phyloP scores from a whole-genome alignment of 2,329 filamentous ascomycete species.

The Trichoderma asperellum region DNA sequence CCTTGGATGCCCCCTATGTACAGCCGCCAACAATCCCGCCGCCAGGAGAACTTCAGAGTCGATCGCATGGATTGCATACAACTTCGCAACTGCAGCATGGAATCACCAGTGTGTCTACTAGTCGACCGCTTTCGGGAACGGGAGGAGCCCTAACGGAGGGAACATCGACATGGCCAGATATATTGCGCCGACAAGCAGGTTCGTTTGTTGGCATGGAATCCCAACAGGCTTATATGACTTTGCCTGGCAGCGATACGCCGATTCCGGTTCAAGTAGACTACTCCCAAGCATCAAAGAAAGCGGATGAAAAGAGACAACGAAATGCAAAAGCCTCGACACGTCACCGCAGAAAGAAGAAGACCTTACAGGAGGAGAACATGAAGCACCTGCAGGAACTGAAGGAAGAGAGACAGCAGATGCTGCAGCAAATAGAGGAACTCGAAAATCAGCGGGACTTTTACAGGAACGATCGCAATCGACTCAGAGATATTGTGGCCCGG shows the following conservation, averaged over 20 bases:
- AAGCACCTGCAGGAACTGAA: conserved; percentile 71
- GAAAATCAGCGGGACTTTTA: conserved; percentile 74
- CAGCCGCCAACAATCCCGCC: conserved; percentile 35
- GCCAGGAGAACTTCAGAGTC: conserved; percentile 33
- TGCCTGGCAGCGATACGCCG: conserved; percentile 45
- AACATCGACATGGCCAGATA: conserved; percentile 40
- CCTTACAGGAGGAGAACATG: conserved; percentile 74
- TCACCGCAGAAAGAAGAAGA: conserved; percentile 80
- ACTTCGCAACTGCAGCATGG: conserved; percentile 35
- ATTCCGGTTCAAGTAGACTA: conserved; percentile 74
- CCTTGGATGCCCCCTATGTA: conserved; percentile 34
- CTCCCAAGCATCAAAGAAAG: conserved; percentile 78
- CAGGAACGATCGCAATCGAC: conserved; percentile 70
- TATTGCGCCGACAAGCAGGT: conserved; percentile 39
- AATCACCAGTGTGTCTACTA: conserved; percentile 31
- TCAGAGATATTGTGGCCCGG: conserved; percentile 67
- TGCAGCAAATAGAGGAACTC: conserved; percentile 55
- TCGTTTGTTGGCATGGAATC: conserved; percentile 39
- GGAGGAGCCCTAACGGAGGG: conserved; percentile 34
- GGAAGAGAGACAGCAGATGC: conserved; percentile 67
- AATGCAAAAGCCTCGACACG: conserved; percentile 86
- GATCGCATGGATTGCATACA: conserved; percentile 29
- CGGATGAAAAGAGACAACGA: conserved; percentile 81
- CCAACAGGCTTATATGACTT: conserved; percentile 46
- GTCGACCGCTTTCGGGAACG: conserved; percentile 34